Conservation (phyloP, 192 early-diverging fungal genomes). For the Backusella psychrophila region DNA sequence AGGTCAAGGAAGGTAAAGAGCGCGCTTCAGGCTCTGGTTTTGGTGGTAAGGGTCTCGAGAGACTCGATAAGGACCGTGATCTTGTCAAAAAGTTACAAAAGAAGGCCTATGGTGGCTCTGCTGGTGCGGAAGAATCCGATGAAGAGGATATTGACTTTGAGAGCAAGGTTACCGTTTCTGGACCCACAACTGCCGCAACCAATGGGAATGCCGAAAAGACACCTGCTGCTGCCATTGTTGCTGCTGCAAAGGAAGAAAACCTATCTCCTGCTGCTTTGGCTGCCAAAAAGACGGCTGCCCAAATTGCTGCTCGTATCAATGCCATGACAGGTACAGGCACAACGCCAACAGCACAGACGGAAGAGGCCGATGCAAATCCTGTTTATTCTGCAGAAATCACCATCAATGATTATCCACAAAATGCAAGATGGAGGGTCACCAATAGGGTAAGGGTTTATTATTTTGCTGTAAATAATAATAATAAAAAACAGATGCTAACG, state of each 20-base stretch:
- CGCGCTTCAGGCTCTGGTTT: constrained; percentile 77
- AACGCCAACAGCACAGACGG: neutral
- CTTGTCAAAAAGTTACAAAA: constrained; percentile 90
- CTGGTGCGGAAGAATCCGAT: constrained; percentile 68
- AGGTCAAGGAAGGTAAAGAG: constrained; percentile 76
- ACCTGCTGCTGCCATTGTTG: constrained; percentile 22
- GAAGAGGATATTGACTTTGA: constrained; percentile 49
- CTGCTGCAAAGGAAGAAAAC: constrained; percentile 13
- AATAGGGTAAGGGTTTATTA: constrained; percentile 62
- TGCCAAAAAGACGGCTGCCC: constrained; percentile 47
- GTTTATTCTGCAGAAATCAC: constrained; percentile 83
- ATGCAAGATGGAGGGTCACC: constrained; percentile 94
- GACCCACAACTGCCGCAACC: neutral
- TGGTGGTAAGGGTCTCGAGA: constrained; percentile 95
- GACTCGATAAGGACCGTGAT: constrained; percentile 90
- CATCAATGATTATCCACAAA: constrained; percentile 97
- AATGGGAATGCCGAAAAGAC: constrained; percentile 35
- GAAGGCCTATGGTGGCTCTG: constrained; percentile 69
- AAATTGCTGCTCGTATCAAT: constrained; percentile 58
- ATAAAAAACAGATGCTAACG: neutral
- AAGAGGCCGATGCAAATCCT: constrained; percentile 35
- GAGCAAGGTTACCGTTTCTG: constrained; percentile 26
- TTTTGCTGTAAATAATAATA: neutral
- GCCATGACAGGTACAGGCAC: constrained; percentile 43
- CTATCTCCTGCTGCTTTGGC: constrained; percentile 24